Base-by-base conservation (phyloP, 768 basidiomycete species). In the Leccinum rimulosum region DNA sequence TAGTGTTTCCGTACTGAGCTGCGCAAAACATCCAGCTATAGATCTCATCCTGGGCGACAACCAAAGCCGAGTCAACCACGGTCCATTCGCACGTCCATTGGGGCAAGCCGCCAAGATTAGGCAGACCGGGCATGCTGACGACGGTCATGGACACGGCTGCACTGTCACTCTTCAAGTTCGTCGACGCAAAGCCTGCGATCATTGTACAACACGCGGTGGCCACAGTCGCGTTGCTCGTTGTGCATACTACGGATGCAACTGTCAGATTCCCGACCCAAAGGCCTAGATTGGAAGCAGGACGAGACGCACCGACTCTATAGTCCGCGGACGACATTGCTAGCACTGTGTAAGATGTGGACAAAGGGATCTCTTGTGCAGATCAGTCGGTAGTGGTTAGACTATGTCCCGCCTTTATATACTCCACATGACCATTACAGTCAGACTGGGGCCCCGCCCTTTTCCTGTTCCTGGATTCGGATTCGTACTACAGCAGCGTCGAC, bases 161-260 rank as follows among this genome's bases (percentile, higher is more conserved):
- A 40, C n/a, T 40, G 9, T 10, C 10, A 17, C 40, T 43, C 40
- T 19, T 19, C 40, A 10, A 43, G 40, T 43, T 19, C n/a, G 5
- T 19, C n/a, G 10, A 43, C 10, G 9, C 8, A 43, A 43, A 43
- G 9, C 10, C 38, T 40, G 38, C 28, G 15, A 51, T 6, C 22
- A 48, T 53, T 6, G 33, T 17, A 14, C 61, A 61, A 31, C 59
- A 61, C 15, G 61, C 61, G 25, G 33, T 14, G 6, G 54, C 45
- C 17, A 61, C 61, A 2, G 59, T 61, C 27, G 48, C 35, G 31
- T 61, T 61, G 50, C 28, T 50, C 8, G 58, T 31, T 40, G 54
- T 35, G 43, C 61, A 61, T 5, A 27, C 50, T 55, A 6, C 27
- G 25, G 30, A n/a, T 19, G 11, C 7, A 11, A 27, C 25, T 25